A percentile compares a stretch with the other conserved stretches of the same genome.
Evolutionary conservation across 2,329 filamentous ascomycete genomes (phyloP).

Genomic region (Fusarium protoensiforme): DNA sequence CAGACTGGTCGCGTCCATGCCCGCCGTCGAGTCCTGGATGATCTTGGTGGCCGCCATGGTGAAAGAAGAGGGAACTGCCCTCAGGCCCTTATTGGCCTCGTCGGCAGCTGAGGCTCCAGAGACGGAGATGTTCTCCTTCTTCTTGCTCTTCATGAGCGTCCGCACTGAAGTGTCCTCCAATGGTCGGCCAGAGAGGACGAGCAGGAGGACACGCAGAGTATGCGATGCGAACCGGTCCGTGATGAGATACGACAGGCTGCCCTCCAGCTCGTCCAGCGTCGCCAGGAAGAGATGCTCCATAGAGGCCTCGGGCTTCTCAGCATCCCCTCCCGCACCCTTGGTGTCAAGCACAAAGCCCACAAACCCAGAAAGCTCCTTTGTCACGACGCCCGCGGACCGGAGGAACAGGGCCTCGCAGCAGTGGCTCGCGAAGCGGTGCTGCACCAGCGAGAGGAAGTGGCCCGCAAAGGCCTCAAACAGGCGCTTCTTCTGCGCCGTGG

Average conservation of each 20-base stretch:
- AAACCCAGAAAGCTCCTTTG: conserved; percentile 72
- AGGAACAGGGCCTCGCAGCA: conserved; percentile 96
- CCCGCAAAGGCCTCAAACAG: conserved; percentile 87
- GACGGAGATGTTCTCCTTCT: conserved; percentile 84
- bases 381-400: conserved; percentile 81
- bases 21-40: conserved; percentile 78
- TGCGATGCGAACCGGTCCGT: conserved; percentile 93
- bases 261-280: conserved; percentile 88
- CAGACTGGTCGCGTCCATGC: conserved; percentile 82
- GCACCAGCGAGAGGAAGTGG: conserved; percentile 89
- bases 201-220: conserved; percentile 83
- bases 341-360: conserved; percentile 57
- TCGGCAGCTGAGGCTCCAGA: conserved; percentile 62
- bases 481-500: conserved; percentile 81
- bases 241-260: conserved; percentile 82
- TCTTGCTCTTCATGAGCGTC: conserved; percentile 88
- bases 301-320: conserved; percentile 64
- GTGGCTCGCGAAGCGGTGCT: conserved; percentile 96
- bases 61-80: conserved; percentile 83
- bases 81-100: conserved; percentile 56
- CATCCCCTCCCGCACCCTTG: conserved; percentile 56
- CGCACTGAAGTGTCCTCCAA: conserved; percentile 76
- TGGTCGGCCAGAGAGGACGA: conserved; percentile 86
- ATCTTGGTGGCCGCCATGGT: conserved; percentile 81
- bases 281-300: conserved; percentile 89